Conservation (phyloP, 768 basidiomycete species). For the Mycena floridula region DNA sequence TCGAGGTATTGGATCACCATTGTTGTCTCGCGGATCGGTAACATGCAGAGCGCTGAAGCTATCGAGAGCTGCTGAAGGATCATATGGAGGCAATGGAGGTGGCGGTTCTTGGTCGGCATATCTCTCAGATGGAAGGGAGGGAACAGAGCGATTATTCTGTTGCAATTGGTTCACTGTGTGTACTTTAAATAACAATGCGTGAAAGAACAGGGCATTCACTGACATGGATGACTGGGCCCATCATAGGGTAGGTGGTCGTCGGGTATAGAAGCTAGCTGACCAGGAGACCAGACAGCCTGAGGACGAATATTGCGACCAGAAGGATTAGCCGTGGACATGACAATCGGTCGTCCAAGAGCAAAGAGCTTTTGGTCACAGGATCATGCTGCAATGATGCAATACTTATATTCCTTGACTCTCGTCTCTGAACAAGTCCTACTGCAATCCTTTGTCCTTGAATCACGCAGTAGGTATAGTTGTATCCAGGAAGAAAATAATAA, state of each 20-base stretch:
- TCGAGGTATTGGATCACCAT: constrained; percentile 44
- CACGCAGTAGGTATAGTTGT: too few relatives aligned
- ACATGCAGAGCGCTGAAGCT: constrained; percentile 51
- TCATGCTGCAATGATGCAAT: too few relatives aligned
- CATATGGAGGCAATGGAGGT: constrained; percentile 28
- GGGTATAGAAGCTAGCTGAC: constrained; percentile 9
- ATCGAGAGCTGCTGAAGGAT: constrained; percentile 41
- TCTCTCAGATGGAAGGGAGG: constrained; percentile 35
- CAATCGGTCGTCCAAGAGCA: neutral
- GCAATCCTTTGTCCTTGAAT: too few relatives aligned
- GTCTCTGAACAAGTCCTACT: too few relatives aligned
- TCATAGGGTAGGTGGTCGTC: constrained; percentile 15
- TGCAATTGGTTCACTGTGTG: constrained; percentile 16
- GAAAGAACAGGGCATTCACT: neutral
- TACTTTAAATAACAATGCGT: neutral
- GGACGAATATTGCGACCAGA: constrained; percentile 21
- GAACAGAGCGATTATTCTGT: constrained; percentile 42
- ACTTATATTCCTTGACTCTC: too few relatives aligned
- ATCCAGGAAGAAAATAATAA: too few relatives aligned
- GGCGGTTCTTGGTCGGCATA: constrained; percentile 21
- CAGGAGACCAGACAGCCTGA: constrained; percentile 11
- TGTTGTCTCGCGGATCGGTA: constrained; percentile 29
- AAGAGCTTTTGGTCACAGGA: too few relatives aligned
- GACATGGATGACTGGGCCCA: constrained; percentile 8
- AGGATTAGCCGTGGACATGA: constrained; percentile 26